Evolutionary conservation across 495 filamentous ascomycete genomes (phyloP), one percentile per base, ranked within the genome.

Genomic region (Massariosphaeria phaeospora): DNA sequence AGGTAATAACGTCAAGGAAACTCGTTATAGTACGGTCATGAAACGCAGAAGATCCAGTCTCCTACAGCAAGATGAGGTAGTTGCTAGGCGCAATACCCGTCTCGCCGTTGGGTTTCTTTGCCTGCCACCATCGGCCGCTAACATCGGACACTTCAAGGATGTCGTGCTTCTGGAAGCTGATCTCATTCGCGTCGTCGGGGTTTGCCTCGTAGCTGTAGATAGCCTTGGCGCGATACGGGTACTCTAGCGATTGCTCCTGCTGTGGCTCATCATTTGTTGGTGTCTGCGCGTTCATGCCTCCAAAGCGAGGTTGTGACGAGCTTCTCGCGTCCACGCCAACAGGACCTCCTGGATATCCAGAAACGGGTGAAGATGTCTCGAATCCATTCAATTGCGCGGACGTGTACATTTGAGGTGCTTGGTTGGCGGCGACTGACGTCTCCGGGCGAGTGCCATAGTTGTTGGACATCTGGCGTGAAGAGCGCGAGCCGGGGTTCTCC

Each of bases 131-230:
- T 71, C 93, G 73, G 25, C 93, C 93, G 64, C 89, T 95, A 50
- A 98, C 94, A 63, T 98, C 93, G 38, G 88, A 95, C 50, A 98
- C 91, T 69, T 98, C 91, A 36, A 98, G 76, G 49, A 96, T 88
- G 70, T 98, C 93, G 62, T 97, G 88, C 72, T 97, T 97, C 40
- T 82, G 77, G 77, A 98, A 98, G 59, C 86, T 91, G 56, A 98
- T 97, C 70, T 98, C 93, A 69, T 98, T 97, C 39, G 89, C 89
- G 64, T 98, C 93, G 61, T 97, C 91, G 1, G 93, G 93, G 67
- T 97, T 97, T 48, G 93, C 93, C 66, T 97, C 91, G 72, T 98
- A 98, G 58, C 85, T 90, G 74, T 97, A 98, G 67, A 98, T 98
- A 35, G 93, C 93, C 79, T 96, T 96, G 6, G 93, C 93, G 23